Evolutionary conservation across 306 rosid genomes (phyloP).

Genomic region (Chamaecrista fasciculata): DNA sequence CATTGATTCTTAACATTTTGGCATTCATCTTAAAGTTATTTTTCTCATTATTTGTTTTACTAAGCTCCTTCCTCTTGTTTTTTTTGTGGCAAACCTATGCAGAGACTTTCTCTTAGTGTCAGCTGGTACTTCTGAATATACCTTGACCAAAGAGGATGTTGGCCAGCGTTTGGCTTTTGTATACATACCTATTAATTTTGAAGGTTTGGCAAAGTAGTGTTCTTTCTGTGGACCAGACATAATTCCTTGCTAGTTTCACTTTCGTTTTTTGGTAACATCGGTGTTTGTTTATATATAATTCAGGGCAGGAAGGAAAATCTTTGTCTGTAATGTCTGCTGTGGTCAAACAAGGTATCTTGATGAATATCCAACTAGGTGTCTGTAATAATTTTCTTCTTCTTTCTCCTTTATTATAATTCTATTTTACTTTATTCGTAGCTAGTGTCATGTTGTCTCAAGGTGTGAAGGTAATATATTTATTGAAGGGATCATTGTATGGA

Average conservation of each 20-base stretch:
- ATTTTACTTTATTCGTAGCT: constrained; percentile 1
- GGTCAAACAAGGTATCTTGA: constrained; percentile 80
- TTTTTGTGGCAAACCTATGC: constrained; percentile 38
- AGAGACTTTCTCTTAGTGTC: constrained; percentile 62
- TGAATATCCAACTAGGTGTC: constrained; percentile 28
- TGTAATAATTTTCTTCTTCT: constrained; percentile 27
- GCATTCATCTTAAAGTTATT: not conserved
- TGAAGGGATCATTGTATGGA: not conserved
- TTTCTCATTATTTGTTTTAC: constrained; percentile 9
- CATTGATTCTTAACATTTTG: too few species aligned
- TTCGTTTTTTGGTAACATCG: constrained; percentile 20
- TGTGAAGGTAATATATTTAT: not conserved
- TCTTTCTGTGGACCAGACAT: constrained; percentile 19
- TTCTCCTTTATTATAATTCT: constrained; percentile 12
- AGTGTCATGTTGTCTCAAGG: not conserved
- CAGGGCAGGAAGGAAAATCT: constrained; percentile 94
- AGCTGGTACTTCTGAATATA: constrained; percentile 80
- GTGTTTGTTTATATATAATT: constrained; percentile 33
- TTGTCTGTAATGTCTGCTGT: constrained; percentile 53
- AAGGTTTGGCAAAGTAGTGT: constrained; percentile 51
- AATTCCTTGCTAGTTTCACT: constrained; percentile 21
- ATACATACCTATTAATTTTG: constrained; percentile 85
- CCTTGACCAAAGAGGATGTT: constrained; percentile 86
- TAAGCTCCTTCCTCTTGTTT: constrained; percentile 13
- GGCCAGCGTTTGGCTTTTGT: constrained; percentile 70